phyloP scores from a whole-genome alignment of 2,329 filamentous ascomycete genomes.

The Ceratocystiopsis minuta region DNA sequence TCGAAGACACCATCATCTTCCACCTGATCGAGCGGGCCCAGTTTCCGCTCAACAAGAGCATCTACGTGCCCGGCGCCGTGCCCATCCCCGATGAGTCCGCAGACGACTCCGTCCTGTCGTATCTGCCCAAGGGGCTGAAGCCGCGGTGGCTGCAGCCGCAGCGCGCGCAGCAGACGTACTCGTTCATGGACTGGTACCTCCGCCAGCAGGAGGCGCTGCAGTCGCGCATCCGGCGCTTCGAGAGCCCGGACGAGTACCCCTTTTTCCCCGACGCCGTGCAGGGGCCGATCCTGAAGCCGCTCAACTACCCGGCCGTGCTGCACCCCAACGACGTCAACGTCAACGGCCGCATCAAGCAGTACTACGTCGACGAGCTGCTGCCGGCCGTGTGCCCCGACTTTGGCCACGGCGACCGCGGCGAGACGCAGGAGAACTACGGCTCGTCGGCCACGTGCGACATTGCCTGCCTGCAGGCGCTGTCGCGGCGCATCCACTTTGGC shows the following conservation, averaged over 20 bases:
- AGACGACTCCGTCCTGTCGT: no score
- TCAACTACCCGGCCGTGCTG: slow-evolving; percentile 76
- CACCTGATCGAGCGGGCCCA: slow-evolving; percentile 96
- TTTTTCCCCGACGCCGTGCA: slow-evolving; percentile 79
- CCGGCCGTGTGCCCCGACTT: slow-evolving; percentile 68
- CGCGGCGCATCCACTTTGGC: slow-evolving; percentile 84
- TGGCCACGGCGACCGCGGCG: slow-evolving; percentile 61
- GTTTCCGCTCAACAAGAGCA: slow-evolving; percentile 77
- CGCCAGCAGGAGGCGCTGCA: slow-evolving; percentile 79
- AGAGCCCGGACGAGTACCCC: slow-evolving; percentile 91
- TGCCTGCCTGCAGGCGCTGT: slow-evolving; percentile 72
- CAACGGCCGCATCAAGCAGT: slow-evolving; percentile 69
- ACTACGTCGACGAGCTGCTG: slow-evolving; percentile 70
- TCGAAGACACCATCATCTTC: slow-evolving; percentile 96
- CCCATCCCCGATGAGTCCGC: slow-evolving; percentile 42
- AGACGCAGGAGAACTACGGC: slow-evolving; percentile 87
- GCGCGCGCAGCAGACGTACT: slow-evolving; percentile 34
- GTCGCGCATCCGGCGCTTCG: slow-evolving; percentile 82
- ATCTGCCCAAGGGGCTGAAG: neutral
- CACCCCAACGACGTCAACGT: slow-evolving; percentile 81
- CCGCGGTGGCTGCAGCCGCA: neutral
- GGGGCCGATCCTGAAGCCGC: slow-evolving; percentile 65
- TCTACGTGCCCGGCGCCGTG: slow-evolving; percentile 70
- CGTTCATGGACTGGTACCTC: slow-evolving; percentile 89
- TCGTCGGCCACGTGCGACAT: slow-evolving; percentile 86